Percentiles rank a stretch among this genome's conserved stretches.
These are phyloP conservation scores for Plasmodium ovale DNA, from an alignment of 169 alveolate species.

Conservation along the genomic window DNA sequence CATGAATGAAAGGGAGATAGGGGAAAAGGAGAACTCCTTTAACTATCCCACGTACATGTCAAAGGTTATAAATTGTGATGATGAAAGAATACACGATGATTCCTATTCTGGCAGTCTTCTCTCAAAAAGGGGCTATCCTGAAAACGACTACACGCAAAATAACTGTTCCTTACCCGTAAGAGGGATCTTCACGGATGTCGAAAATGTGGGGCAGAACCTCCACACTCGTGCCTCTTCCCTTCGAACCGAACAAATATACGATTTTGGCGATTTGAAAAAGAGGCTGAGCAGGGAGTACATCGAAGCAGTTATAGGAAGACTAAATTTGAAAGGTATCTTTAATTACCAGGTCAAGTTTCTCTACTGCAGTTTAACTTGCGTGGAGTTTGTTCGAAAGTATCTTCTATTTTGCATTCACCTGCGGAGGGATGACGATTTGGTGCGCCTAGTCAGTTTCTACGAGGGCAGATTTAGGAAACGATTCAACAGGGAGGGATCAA, in stretches of 20 bases:
- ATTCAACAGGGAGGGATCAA: background rate
- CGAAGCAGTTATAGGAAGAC: conserved; percentile 5
- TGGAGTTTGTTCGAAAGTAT: conserved; percentile 48
- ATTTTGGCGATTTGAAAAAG: conserved; percentile 53
- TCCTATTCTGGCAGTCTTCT: no score
- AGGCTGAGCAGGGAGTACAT: conserved; percentile 42
- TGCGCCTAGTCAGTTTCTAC: conserved; percentile 20
- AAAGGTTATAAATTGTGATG: no score
- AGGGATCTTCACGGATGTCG: no score
- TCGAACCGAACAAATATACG: background rate
- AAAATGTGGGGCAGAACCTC: background rate
- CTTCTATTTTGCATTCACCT: conserved; percentile 32
- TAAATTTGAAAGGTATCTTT: conserved; percentile 41
- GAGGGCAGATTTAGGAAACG: conserved; percentile 3
- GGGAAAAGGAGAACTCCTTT: conserved; percentile 5
- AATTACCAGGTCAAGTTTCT: conserved; percentile 36
- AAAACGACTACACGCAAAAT: no score
- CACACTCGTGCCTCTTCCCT: background rate
- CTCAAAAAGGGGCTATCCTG: no score
- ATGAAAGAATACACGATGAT: no score
- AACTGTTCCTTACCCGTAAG: no score
- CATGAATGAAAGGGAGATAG: conserved; percentile 46
- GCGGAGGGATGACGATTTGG: conserved; percentile 28
- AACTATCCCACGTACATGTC: conserved; percentile 29
- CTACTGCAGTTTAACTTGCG: conserved; percentile 31